Base-by-base conservation (phyloP, 129 eudicot genomes). In the Helichrysum umbraculigerum region DNA sequence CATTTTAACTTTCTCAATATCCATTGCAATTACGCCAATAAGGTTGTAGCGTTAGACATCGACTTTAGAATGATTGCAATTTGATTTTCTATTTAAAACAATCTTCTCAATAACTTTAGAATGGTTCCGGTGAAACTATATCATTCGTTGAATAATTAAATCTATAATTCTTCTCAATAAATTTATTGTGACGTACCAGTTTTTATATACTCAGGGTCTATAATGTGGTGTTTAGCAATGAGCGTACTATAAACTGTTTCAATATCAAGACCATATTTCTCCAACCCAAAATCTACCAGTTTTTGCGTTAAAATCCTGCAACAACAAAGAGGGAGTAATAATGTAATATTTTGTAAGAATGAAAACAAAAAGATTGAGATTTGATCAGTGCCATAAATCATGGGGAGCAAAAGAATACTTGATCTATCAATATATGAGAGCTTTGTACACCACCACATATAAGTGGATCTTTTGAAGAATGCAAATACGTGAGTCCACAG, bases 361-460 rank as follows among this genome's bases (percentile, higher is more conserved):
- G n/a, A n/a, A n/a, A n/a, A n/a, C n/a, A n/a, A n/a, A n/a, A n/a
- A n/a, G n/a, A n/a, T n/a, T n/a, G n/a, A n/a, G n/a, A n/a, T n/a
- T n/a, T n/a, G n/a, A n/a, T n/a, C n/a, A n/a, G n/a, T n/a, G n/a
- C n/a, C n/a, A n/a, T n/a, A n/a, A 22, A 11, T 22, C 17, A 72
- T 1, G 5, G n/a, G 32, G 2, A 79, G 6, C 8, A 10, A 11
- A 35, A 56, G 30, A 34, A 6, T 59, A 73, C 81, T 66, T 21
- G 41, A 47, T 82, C 79, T 33, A 77, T 72, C 70, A 81, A 50
- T 51, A 76, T 81, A 71, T 64, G 41, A 71, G 69, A 56, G 68
- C 73, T 20, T 39, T 76, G 71, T n/a, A 80, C 72, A 64, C 22
- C 74, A 25, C 75, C 29, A 22, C 57, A 50, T 25, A 79, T 34